Conservation (phyloP, 768 basidiomycete genomes). For the Rubroboletus satanas region DNA sequence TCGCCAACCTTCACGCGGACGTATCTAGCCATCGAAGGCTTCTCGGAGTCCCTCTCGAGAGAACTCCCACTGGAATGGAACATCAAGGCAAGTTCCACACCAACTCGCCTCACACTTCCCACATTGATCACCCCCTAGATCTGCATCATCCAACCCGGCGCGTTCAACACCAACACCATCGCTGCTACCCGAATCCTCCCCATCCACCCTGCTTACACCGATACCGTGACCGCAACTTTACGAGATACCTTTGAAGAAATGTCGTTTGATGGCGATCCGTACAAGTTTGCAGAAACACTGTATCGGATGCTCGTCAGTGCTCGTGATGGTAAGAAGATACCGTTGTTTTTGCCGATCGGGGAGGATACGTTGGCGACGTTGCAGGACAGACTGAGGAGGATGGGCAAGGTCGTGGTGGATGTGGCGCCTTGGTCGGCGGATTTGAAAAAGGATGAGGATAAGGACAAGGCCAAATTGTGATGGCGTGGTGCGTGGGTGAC, state of each 20-base stretch:
- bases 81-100: slow-evolving; percentile 11
- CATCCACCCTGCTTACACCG: slow-evolving; percentile 5
- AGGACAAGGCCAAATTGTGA: neutral
- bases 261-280: slow-evolving; percentile 8
- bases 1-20: neutral
- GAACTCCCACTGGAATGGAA: slow-evolving; percentile 17
- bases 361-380: slow-evolving; percentile 8
- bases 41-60: slow-evolving; percentile 4
- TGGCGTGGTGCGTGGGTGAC: neutral
- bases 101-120: no score
- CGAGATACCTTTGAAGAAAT: neutral
- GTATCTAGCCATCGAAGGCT: slow-evolving; percentile 10
- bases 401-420: neutral
- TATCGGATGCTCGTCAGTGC: neutral
- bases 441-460: neutral
- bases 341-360: slow-evolving; percentile 7
- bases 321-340: neutral
- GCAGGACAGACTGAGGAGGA: neutral
- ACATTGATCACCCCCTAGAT: neutral
- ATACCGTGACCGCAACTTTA: neutral
- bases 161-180: slow-evolving; percentile 14
- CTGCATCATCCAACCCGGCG: slow-evolving; percentile 16
- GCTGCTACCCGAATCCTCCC: neutral
- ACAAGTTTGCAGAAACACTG: slow-evolving; percentile 11
- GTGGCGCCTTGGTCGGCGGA: slow-evolving; percentile 5